A percentile compares a stretch with the other conserved stretches of the same genome.
These are phyloP conservation scores for Capronia epimyces DNA, from an alignment of 2,329 filamentous ascomycete species.

Conservation along the genomic window DNA sequence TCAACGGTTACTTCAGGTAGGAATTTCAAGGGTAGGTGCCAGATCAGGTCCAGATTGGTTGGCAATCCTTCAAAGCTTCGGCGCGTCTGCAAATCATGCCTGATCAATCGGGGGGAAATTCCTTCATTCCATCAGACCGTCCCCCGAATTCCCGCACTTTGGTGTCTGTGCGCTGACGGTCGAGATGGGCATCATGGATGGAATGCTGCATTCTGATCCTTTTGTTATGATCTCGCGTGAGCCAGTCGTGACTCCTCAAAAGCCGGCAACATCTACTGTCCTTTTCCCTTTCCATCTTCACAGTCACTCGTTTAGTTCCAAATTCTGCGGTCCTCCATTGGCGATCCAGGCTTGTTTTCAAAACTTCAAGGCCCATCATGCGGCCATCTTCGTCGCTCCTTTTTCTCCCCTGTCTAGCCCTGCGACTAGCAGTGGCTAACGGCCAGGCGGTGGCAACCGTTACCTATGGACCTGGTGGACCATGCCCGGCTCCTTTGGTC, in stretches of 20 bases:
- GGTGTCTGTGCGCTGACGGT: constrained; percentile 14
- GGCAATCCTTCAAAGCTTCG: neutral
- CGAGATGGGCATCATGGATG: constrained; percentile 13
- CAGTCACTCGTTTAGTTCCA: constrained; percentile 27
- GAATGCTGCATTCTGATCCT: constrained; percentile 27
- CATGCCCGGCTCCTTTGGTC: constrained; percentile 16
- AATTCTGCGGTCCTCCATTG: constrained; percentile 22
- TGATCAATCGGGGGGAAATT: neutral
- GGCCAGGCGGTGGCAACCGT: constrained; percentile 17
- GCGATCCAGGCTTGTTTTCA: constrained; percentile 4
- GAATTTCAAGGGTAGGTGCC: too few species aligned
- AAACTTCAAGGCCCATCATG: constrained; percentile 15
- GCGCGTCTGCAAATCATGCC: neutral
- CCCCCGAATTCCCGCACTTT: constrained; percentile 7
- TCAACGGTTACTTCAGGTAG: too few species aligned
- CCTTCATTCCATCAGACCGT: constrained; percentile 14
- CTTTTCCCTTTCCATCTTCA: constrained; percentile 5
- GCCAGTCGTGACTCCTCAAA: constrained; percentile 11
- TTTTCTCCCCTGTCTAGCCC: constrained; percentile 20
- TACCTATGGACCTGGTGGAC: constrained; percentile 19
- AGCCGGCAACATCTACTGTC: constrained; percentile 10
- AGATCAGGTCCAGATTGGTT: too few species aligned
- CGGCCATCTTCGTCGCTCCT: constrained; percentile 18
- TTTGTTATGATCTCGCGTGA: constrained; percentile 20
- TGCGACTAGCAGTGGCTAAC: constrained; percentile 13